Base-by-base conservation (phyloP, 805 yeast genomes). In the Saturnispora hagleri region DNA sequence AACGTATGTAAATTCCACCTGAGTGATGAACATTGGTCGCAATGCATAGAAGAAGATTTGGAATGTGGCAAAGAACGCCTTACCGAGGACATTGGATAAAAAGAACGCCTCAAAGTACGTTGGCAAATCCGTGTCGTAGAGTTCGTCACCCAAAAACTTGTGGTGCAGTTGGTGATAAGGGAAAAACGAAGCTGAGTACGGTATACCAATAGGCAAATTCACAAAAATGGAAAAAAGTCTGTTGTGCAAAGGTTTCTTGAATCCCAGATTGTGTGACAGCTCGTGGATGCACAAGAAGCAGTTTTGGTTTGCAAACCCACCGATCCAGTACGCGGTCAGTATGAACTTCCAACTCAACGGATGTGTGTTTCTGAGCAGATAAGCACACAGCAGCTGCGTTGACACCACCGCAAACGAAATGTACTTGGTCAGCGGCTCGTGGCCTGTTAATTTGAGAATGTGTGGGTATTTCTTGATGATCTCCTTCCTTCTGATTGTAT, bases 111-210 rank as follows among this genome's bases (percentile, higher is more conserved):
- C 97, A 34, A 81, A 74, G 24, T 69, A 64, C 0, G 97, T 89
- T 35, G 97, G 97, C 55, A 89, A 71, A 65, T 89, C 97, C 0
- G 97, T 85, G 68, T 89, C 97, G 59, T 79, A 80, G 48, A 75
- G 73, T 60, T 81, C 85, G 64, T 89, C 96, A 18, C 97, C 97
- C 61, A 86, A 69, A 61, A 86, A 89, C 67, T 89, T 89, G 69
- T 89, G 97, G 63, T 89, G 97, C 36, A 89, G 71, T 65, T 88
- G 88, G 63, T 89, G 97, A 66, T 89, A 89, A 7, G 96, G 96
- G 55, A 86, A 84, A 72, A 89, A 77, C 55, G 87, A 84, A 0
- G 97, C 96, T 38, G 89, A 79, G 68, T 88, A 89, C 0, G 97
- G 97, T 24, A 89, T 74, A 1, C 97, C 96, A 49, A 89, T 86